A percentile compares a stretch with the other conserved stretches of the same genome.
phyloP scores from a whole-genome alignment of 345 rosid species.

The Eucalyptus globulus region DNA sequence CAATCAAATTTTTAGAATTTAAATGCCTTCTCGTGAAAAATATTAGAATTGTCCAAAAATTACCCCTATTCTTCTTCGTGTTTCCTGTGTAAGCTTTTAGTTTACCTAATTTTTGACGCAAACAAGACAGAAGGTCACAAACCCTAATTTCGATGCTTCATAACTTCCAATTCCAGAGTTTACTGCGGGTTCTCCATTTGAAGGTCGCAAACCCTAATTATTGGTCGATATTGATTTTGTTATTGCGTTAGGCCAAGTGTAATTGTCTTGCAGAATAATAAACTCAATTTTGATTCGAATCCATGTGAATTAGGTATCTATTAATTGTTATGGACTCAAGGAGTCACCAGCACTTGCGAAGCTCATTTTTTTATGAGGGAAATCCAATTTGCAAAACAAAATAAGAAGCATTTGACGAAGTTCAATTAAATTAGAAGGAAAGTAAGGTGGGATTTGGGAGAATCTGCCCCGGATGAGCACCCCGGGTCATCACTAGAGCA shows the following conservation, averaged over 20 bases:
- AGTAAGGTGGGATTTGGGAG: background rate
- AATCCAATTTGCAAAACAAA: background rate
- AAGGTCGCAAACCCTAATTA: background rate
- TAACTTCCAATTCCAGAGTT: background rate
- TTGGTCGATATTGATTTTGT: background rate
- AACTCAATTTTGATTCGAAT: background rate
- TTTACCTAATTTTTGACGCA: background rate
- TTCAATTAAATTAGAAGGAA: background rate
- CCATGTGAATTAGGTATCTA: background rate
- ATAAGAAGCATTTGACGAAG: background rate
- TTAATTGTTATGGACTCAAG: background rate
- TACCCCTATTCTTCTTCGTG: background rate
- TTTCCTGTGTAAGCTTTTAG: background rate
- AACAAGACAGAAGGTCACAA: background rate
- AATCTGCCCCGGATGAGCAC: background rate
- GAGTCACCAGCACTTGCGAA: background rate
- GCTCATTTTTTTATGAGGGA: background rate
- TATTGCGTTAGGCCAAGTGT: background rate
- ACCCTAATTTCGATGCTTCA: background rate
- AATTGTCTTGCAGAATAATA: background rate
- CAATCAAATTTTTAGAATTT: background rate
- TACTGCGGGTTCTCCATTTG: no score
- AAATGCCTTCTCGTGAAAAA: background rate
- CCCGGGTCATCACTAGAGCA: background rate
- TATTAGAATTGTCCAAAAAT: background rate